A percentile compares a stretch with the other conserved stretches of the same genome.
phyloP scores from a whole-genome alignment of 1,284 basidiomycete species.

The Apiotrichum montevideense region DNA sequence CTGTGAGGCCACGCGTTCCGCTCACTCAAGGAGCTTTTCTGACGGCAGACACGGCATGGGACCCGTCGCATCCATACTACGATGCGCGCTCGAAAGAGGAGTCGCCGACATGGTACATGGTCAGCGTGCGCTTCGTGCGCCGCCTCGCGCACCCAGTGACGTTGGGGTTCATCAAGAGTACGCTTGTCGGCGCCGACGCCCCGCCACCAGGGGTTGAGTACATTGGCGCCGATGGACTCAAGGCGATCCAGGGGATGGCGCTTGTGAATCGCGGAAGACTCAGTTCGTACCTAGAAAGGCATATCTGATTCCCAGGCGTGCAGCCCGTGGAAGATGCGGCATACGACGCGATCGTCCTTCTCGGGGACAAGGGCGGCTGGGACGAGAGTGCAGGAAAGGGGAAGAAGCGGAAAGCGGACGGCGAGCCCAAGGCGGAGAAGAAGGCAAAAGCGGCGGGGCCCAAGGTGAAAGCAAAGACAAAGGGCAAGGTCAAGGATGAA shows the following conservation, averaged over 20 bases:
- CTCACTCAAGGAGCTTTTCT: no score
- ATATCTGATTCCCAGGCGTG: conserved; percentile 28
- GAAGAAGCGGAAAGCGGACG: not conserved
- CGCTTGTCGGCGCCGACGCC: conserved; percentile 51
- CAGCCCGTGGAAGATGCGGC: conserved; percentile 68
- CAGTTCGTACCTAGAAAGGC: conserved; percentile 54
- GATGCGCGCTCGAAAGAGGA: conserved; percentile 72
- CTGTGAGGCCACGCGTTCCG: no score
- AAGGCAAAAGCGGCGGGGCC: not conserved
- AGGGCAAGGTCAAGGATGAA: not conserved
- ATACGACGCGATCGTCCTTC: conserved; percentile 59
- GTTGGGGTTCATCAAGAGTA: conserved; percentile 61
- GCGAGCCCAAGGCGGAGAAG: not conserved
- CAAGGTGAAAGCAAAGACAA: conserved; percentile 6
- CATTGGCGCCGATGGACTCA: conserved; percentile 57
- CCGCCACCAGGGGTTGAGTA: conserved; percentile 58
- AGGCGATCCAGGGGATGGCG: conserved; percentile 62
- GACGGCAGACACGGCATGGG: conserved; percentile 75
- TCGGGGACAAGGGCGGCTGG: conserved; percentile 64
- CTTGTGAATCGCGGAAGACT: conserved; percentile 76
- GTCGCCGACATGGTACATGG: conserved; percentile 84
- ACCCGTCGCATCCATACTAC: conserved; percentile 79
- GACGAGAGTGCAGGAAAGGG: conserved; percentile 4
- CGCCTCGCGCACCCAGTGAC: conserved; percentile 71
- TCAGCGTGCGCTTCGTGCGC: conserved; percentile 66